Evolutionary conservation across 2,329 filamentous ascomycete genomes (phyloP).

Genomic region (Dryadomyces quercivorus): DNA sequence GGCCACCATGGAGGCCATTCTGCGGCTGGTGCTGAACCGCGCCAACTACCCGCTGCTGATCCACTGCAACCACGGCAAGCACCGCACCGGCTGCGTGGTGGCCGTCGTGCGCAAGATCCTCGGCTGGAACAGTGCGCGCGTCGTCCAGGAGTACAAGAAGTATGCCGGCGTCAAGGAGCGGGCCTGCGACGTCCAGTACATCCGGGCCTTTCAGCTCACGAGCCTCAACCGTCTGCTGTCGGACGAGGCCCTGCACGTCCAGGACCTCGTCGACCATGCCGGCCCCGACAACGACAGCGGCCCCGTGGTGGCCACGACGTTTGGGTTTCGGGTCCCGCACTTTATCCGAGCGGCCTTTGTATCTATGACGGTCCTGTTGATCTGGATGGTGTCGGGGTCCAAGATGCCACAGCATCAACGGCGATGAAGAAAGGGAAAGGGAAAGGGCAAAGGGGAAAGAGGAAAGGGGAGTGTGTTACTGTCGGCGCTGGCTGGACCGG

Average conservation of each 20-base stretch:
- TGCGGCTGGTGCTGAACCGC: constrained; percentile 58
- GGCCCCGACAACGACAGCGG: neutral
- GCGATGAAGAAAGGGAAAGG: neutral
- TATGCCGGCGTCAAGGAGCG: constrained; percentile 51
- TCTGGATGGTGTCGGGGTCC: constrained; percentile 23
- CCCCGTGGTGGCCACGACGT: neutral
- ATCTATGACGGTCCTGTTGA: constrained; percentile 25
- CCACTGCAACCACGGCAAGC: constrained; percentile 91
- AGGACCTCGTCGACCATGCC: neutral
- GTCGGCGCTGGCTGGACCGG: neutral
- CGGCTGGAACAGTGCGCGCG: constrained; percentile 49
- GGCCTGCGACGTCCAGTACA: constrained; percentile 47
- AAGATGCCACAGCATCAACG: constrained; percentile 7
- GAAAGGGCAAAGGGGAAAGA: neutral
- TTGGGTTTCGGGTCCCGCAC: constrained; percentile 18
- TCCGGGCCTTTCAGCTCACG: constrained; percentile 35
- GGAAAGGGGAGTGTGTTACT: neutral
- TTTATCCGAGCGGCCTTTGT: constrained; percentile 33
- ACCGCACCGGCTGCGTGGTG: constrained; percentile 83
- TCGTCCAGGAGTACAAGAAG: constrained; percentile 61
- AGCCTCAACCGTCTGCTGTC: constrained; percentile 21
- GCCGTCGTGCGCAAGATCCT: constrained; percentile 64
- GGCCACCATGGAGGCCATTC: constrained; percentile 55
- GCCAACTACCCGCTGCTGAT: constrained; percentile 70
- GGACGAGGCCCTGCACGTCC: constrained; percentile 4